Conservation (phyloP, 116 monocot genomes). For the Zostera marina region DNA sequence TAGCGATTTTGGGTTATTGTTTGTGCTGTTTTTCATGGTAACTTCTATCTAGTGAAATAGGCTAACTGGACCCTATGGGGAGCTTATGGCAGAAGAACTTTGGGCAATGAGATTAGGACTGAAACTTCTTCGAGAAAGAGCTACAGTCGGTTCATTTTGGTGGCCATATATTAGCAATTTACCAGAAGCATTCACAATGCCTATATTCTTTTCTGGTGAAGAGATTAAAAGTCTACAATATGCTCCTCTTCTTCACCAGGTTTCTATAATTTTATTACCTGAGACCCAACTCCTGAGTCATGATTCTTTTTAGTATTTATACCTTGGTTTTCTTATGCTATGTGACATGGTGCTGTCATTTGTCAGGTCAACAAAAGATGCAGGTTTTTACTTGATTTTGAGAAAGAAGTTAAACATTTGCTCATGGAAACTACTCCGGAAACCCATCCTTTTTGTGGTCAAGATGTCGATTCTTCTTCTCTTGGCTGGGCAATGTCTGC, state of each 20-base stretch:
- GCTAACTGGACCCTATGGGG: constrained; percentile 23
- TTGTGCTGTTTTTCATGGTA: background rate
- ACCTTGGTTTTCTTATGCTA: too few relatives aligned
- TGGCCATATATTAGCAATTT: constrained; percentile 97
- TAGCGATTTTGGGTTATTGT: background rate
- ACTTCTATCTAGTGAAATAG: background rate
- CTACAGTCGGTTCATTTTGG: constrained; percentile 67
- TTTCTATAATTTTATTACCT: too few relatives aligned
- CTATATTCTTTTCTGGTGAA: constrained; percentile 87
- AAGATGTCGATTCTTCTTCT: constrained; percentile 65
- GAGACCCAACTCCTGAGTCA: too few relatives aligned
- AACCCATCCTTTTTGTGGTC: constrained; percentile 80
- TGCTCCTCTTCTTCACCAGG: constrained; percentile 89
- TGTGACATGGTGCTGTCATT: background rate
- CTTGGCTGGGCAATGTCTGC: constrained; percentile 99
- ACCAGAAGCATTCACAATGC: constrained; percentile 63
- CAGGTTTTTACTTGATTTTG: constrained; percentile 73
- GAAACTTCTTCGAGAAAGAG: constrained; percentile 91
- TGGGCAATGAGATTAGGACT: constrained; percentile 94
- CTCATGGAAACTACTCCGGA: constrained; percentile 20
- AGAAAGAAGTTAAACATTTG: constrained; percentile 40
- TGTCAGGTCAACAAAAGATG: constrained; percentile 93
- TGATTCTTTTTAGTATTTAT: too few relatives aligned
- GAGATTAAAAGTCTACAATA: constrained; percentile 85
- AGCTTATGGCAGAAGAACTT: constrained; percentile 91